Conservation (phyloP, 148 eudicot species). For the Cornus florida region DNA sequence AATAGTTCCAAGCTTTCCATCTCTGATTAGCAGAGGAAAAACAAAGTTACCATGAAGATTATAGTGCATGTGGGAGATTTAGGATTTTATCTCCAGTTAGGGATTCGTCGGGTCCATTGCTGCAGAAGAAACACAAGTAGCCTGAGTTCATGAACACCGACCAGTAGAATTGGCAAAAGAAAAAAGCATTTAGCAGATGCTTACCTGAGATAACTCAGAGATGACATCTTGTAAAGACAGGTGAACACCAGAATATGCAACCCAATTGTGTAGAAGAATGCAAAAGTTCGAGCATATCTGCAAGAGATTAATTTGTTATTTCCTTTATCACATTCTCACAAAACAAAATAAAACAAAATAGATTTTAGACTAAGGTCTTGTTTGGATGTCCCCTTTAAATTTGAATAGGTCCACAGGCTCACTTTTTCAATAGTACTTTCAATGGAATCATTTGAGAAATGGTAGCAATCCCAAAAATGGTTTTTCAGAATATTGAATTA, state of each 20-base stretch:
- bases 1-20: conserved; percentile 6
- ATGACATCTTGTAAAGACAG: conserved; percentile 97
- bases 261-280: conserved; percentile 97
- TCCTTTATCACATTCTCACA: background rate
- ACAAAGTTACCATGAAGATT: background rate
- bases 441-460: too few relatives aligned
- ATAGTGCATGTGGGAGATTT: conserved; percentile 41
- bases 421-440: too few relatives aligned
- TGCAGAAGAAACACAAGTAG: conserved; percentile 32
- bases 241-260: conserved; percentile 90
- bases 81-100: conserved; percentile 36
- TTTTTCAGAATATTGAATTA: too few relatives aligned
- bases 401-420: too few relatives aligned
- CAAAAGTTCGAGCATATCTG: conserved; percentile 96
- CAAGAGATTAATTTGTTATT: conserved; percentile 9
- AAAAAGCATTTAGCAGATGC: background rate
- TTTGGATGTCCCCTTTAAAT: too few relatives aligned
- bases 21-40: background rate
- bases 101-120: conserved; percentile 65
- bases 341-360: background rate
- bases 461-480: too few relatives aligned
- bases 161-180: background rate
- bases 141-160: background rate
- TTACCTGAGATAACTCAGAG: conserved; percentile 94
- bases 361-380: too few relatives aligned